Evolutionary conservation across 352 stramenopile species (phyloP).

Genomic region (Pythium volutum): DNA sequence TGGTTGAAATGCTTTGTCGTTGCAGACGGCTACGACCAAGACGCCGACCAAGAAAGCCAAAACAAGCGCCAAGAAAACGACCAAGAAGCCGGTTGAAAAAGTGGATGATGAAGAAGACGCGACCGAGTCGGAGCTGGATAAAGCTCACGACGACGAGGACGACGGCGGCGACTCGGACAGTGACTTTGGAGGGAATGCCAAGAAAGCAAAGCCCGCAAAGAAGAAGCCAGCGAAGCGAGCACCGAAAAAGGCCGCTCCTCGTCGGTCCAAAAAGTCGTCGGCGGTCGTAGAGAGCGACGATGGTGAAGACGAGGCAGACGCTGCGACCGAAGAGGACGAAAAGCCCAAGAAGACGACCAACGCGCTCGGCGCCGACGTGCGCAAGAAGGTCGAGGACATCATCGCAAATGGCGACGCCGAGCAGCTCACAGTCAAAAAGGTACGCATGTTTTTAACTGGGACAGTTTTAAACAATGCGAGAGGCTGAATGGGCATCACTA

Average conservation of each 20-base stretch:
- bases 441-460: conserved; percentile 16
- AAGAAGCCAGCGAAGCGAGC: conserved; percentile 22
- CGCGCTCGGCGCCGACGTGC: conserved; percentile 44
- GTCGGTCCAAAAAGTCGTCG: conserved; percentile 19
- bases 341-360: conserved; percentile 9
- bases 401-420: conserved; percentile 72
- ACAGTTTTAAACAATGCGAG: no score
- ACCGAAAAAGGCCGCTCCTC: conserved; percentile 3
- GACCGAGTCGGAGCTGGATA: conserved; percentile 52
- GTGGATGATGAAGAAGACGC: conserved; percentile 37
- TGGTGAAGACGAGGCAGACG: conserved; percentile 16
- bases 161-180: conserved; percentile 44
- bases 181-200: conserved; percentile 56
- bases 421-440: conserved; percentile 83
- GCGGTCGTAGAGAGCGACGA: conserved; percentile 25
- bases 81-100: conserved; percentile 27
- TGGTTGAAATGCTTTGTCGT: neutral
- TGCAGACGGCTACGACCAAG: conserved; percentile 13
- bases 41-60: conserved; percentile 30
- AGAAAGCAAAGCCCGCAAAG: conserved; percentile 25
- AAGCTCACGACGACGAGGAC: conserved; percentile 37
- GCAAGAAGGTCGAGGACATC: conserved; percentile 73
- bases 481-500: neutral
- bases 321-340: conserved; percentile 3
- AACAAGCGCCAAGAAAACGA: conserved; percentile 19